Base-by-base conservation (phyloP, 257 asterid genomes). In the Solanum paucissectum region DNA sequence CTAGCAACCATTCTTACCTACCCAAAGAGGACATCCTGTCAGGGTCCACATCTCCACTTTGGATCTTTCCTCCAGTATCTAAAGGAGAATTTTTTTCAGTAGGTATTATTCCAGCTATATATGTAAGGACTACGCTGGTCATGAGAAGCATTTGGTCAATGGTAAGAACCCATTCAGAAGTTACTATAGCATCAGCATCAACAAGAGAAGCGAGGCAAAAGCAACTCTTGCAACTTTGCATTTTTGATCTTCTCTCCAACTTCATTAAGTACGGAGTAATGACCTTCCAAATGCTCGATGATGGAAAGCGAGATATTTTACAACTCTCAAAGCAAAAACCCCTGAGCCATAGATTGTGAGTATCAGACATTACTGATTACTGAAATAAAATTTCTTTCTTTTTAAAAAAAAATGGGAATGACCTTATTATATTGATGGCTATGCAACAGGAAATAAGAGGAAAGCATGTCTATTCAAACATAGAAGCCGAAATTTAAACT, bases 1-100 rank as follows among this genome's bases (percentile, higher is more conserved):
- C 92, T 90, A 88, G 90, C 86, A 90, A 92, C 95, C 91, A 79
- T 92, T 92, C 99, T 94, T 97, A 97, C 99, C 99, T 94, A 95
- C 98, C 99, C 90, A 91, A 86, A 88, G 92, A 87, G 90, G 98
- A 90, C 86, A 95, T 74, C 86, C 69, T 89, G 75, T 91, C 92
- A 79, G 92, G 86, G 86, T 86, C 90, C 86, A 86, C 81, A 66
- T 91, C 92, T 89, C 86, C 90, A 88, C 74, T 86, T 75, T 93
- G 87, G 34, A 38, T 64, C 86, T 90, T 90, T 60, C 88, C 88
- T 87, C 87, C 89, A 89, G 89, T 85, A 87, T 89, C 88, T 44
- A 46, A 79, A 79, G 85, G 9, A 16, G 66, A 25, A 44, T 27
- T 79, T 16, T 79, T 46, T 18, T 29, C 40, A 12, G 89, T 85